Conservation (phyloP, 2,329 filamentous ascomycete species). For the Colletotrichum neosansevieriae region DNA sequence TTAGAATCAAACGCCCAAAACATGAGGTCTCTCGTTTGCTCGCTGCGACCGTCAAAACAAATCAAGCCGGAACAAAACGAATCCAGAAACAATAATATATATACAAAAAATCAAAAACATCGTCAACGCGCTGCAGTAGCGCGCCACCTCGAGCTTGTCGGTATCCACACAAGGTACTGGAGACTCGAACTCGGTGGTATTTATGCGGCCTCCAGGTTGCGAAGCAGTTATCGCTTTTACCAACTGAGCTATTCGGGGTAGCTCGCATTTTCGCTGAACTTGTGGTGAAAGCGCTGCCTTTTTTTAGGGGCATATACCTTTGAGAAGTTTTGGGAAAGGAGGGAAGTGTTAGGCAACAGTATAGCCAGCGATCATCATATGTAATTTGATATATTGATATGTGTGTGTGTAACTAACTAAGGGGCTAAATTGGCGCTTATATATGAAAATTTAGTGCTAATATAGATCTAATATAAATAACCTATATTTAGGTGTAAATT, state of each 20-base stretch:
- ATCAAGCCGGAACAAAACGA: too few species aligned
- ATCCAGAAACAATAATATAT: too few species aligned
- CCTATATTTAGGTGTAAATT: too few species aligned
- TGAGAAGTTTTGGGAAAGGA: neutral
- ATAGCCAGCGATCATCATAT: too few species aligned
- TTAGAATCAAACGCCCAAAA: neutral
- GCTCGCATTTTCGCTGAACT: constrained; percentile 6
- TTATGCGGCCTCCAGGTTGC: constrained; percentile 4
- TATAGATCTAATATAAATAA: too few species aligned
- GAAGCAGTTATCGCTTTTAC: neutral
- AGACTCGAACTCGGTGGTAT: constrained; percentile 12
- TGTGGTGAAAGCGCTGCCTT: neutral
- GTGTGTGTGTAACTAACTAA: too few species aligned
- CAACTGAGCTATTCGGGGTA: constrained; percentile 1
- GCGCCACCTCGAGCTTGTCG: constrained; percentile 5
- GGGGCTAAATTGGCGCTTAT: too few species aligned
- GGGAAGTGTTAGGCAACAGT: too few species aligned
- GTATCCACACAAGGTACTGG: neutral
- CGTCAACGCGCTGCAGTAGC: neutral
- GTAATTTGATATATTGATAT: too few species aligned
- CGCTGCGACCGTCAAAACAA: too few species aligned
- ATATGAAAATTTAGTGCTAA: too few species aligned
- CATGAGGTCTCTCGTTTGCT: too few species aligned
- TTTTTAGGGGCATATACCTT: neutral
- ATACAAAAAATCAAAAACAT: neutral